Conservation (phyloP, 139 green algal species). For the Chlamydomonas asymmetrica region DNA sequence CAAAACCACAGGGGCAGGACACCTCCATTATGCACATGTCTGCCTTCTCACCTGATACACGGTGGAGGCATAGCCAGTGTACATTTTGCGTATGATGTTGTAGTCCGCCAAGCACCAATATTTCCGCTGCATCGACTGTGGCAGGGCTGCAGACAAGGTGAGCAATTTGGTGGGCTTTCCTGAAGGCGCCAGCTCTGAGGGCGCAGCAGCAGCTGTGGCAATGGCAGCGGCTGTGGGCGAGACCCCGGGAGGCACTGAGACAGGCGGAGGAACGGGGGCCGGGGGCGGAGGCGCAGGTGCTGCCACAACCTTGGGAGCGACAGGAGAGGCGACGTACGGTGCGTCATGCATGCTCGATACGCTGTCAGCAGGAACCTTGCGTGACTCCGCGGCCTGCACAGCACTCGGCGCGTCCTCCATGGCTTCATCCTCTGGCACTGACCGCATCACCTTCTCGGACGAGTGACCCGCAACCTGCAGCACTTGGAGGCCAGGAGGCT, state of each 20-base stretch:
- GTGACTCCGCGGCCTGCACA: neutral
- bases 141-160: conserved; percentile 31
- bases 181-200: neutral
- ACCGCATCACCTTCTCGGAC: too few species aligned
- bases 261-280: too few species aligned
- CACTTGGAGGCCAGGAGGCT: too few species aligned
- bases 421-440: conserved; percentile 31
- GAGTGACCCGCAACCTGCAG: too few species aligned
- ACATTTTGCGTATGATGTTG: conserved; percentile 57
- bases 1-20: too few species aligned
- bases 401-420: conserved; percentile 4
- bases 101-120: conserved; percentile 55
- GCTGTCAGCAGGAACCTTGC: conserved; percentile 9
- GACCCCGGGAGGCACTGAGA: too few species aligned
- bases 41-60: conserved; percentile 43
- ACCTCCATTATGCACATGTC: neutral
- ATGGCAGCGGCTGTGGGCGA: neutral
- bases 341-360: conserved; percentile 6
- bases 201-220: neutral
- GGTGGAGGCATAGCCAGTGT: conserved; percentile 63
- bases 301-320: too few species aligned
- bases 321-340: too few species aligned
- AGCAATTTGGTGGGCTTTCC: conserved; percentile 30
- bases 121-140: conserved; percentile 46
- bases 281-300: too few species aligned